Evolutionary conservation across 108 stramenopile genomes (phyloP), one percentile per base, ranked within the genome.

Genomic region (Cyclotella cryptica): DNA sequence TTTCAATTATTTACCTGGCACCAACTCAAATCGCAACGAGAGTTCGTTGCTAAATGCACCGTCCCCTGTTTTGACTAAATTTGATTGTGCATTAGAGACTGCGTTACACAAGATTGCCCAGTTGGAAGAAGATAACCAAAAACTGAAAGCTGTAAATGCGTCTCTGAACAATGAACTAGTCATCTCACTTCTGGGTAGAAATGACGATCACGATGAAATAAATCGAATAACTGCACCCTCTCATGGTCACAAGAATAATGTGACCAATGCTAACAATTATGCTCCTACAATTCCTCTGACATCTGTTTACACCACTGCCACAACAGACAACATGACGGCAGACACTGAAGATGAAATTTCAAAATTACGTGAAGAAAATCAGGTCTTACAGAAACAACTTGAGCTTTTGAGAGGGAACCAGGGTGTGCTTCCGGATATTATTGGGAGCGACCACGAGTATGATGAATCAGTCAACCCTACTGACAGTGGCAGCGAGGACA

Each of bases 291-390:
- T 21, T 45, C 65, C 52, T 54, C 15, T 53, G 7, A 12, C 68
- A 30, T 71, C 77, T 1, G 63, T 71, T 10, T 71, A 58, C 61
- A 78, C 77, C 19, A 78, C 68, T 62, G 60, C 52, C 15, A 71
- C 77, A 21, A 69, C 60, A 10, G 69, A 78, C 6, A 57, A 57
- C 55, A 57, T 57, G 55, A 78, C 69, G 39, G 57, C 68, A 14
- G 62, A 62, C 29, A 62, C 49, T 1, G 77, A 78, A 22, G 77
- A 78, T 13, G 77, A 78, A 28, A n/a, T 62, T 13, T 35, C 47
- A 11, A 70, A 69, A 22, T 61, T 78, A 15, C 39, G 77, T 12
- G 77, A 78, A n/a, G 77, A 78, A 22, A 78, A 78, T 70, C 69
- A 71, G 43, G 47, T 69, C 41, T 53, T 78, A 47, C 43, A 52